These are phyloP conservation scores for Leccinum fibrillosum DNA, from an alignment of 768 basidiomycete species.

Conservation along the genomic window DNA sequence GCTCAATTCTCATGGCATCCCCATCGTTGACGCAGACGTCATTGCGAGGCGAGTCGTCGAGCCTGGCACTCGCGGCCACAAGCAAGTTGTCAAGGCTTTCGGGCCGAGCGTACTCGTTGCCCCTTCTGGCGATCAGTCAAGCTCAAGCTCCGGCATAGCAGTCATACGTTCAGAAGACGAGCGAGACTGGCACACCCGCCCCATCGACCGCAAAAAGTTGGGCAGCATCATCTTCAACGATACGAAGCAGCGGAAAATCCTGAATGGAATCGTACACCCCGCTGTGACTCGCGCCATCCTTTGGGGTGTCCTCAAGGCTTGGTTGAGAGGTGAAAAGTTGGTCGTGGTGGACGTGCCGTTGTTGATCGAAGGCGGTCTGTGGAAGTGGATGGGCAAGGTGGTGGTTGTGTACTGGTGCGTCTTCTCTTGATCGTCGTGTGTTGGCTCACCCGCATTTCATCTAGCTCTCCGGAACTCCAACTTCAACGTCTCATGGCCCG, in stretches of 20 bases:
- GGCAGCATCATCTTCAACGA: slow-evolving; percentile 74
- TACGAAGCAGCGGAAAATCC: slow-evolving; percentile 57
- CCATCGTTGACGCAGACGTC: slow-evolving; percentile 89
- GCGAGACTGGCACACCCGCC: too few relatives aligned
- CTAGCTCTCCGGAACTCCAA: slow-evolving; percentile 79
- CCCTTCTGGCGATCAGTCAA: not conserved
- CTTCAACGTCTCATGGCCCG: slow-evolving; percentile 78
- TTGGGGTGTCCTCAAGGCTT: slow-evolving; percentile 42
- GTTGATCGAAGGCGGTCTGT: slow-evolving; percentile 84
- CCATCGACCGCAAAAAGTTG: too few relatives aligned
- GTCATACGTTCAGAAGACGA: too few relatives aligned
- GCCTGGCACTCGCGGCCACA: slow-evolving; percentile 75
- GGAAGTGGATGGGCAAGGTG: slow-evolving; percentile 78
- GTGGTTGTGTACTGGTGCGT: slow-evolving; percentile 90
- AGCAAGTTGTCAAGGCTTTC: slow-evolving; percentile 65
- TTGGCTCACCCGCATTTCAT: too few relatives aligned
- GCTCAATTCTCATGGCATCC: slow-evolving; percentile 50
- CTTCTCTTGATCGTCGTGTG: not conserved
- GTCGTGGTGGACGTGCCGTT: slow-evolving; percentile 90
- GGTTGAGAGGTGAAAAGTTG: slow-evolving; percentile 74
- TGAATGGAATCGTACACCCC: slow-evolving; percentile 90
- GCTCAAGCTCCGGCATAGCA: too few relatives aligned
- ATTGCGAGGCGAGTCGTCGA: slow-evolving; percentile 83
- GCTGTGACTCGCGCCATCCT: slow-evolving; percentile 53
- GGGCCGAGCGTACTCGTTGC: slow-evolving; percentile 61